Percentiles rank a stretch among this genome's conserved stretches.
Conservation (phyloP, 306 rosid genomes). For the Malus asiatica region DNA sequence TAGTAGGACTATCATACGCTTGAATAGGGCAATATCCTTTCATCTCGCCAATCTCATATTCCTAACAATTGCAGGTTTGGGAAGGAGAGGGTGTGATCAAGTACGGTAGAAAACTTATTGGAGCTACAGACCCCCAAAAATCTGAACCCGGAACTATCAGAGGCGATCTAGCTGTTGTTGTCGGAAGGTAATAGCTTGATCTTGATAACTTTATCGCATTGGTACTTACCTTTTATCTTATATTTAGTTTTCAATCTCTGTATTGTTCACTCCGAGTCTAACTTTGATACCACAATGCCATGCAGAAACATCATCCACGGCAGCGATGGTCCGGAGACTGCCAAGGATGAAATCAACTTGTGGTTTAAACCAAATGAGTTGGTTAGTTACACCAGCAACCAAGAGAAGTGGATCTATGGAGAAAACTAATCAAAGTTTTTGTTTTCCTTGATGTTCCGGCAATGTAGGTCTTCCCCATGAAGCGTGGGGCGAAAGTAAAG, state of each 20-base stretch:
- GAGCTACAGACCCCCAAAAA: slow-evolving; percentile 96
- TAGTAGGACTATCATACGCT: slow-evolving; percentile 28
- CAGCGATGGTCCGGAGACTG: slow-evolving; percentile 92
- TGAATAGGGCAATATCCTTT: not conserved
- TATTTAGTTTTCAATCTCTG: not conserved
- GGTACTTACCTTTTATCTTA: not conserved
- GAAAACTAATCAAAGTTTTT: slow-evolving; percentile 28
- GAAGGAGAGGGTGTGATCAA: slow-evolving; percentile 91
- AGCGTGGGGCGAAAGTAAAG: slow-evolving; percentile 11
- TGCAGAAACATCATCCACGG: slow-evolving; percentile 92
- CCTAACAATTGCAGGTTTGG: slow-evolving; percentile 59
- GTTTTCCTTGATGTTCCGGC: slow-evolving; percentile 12
- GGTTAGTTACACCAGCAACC: slow-evolving; percentile 73
- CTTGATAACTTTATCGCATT: not conserved
- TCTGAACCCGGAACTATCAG: slow-evolving; percentile 96
- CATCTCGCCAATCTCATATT: not conserved
- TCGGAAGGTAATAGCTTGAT: slow-evolving; percentile 63
- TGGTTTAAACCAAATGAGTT: slow-evolving; percentile 92
- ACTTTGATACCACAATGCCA: slow-evolving; percentile 8
- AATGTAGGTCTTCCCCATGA: slow-evolving; percentile 5
- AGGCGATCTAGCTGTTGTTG: slow-evolving; percentile 91
- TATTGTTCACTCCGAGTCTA: not conserved
- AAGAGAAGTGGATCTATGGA: slow-evolving; percentile 92
- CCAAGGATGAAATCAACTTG: slow-evolving; percentile 74
- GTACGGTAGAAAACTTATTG: slow-evolving; percentile 85